phyloP scores from a whole-genome alignment of 2,329 filamentous ascomycete species.

The Drechmeria coniospora region DNA sequence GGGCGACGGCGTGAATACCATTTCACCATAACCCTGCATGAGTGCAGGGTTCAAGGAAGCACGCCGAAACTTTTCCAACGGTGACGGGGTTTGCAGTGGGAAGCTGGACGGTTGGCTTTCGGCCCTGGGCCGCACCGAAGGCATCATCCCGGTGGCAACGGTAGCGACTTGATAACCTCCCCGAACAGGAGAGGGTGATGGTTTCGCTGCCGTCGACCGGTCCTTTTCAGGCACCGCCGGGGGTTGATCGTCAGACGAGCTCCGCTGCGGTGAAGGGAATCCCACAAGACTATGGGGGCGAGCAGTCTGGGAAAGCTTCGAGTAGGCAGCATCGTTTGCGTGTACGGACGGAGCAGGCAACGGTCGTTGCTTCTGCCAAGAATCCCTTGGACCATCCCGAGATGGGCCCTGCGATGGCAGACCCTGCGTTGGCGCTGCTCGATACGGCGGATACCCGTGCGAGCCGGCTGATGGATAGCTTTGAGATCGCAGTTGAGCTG shows the following conservation, averaged over 20 bases:
- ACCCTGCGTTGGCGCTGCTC: neutral
- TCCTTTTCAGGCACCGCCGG: too few species aligned
- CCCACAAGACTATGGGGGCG: too few species aligned
- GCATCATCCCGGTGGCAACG: conserved; percentile 4
- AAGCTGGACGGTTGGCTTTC: conserved; percentile 6
- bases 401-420: too few species aligned
- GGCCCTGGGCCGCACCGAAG: conserved; percentile 4
- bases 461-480: neutral
- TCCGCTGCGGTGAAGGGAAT: neutral
- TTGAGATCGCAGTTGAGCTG: neutral
- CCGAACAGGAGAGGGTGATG: conserved; percentile 1
- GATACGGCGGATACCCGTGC: neutral
- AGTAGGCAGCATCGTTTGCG: too few species aligned
- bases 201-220: too few species aligned
- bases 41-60: conserved; percentile 4
- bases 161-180: conserved; percentile 3
- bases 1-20: conserved; percentile 3
- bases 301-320: too few species aligned
- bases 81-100: conserved; percentile 6
- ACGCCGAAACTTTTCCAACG: conserved; percentile 5
- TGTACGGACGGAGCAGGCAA: too few species aligned
- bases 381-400: too few species aligned
- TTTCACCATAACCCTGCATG: conserved; percentile 1
- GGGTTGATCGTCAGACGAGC: too few species aligned
- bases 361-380: too few species aligned